Evolutionary conservation across 495 filamentous ascomycete species (phyloP).

Genomic region (Penicillium arizonense): DNA sequence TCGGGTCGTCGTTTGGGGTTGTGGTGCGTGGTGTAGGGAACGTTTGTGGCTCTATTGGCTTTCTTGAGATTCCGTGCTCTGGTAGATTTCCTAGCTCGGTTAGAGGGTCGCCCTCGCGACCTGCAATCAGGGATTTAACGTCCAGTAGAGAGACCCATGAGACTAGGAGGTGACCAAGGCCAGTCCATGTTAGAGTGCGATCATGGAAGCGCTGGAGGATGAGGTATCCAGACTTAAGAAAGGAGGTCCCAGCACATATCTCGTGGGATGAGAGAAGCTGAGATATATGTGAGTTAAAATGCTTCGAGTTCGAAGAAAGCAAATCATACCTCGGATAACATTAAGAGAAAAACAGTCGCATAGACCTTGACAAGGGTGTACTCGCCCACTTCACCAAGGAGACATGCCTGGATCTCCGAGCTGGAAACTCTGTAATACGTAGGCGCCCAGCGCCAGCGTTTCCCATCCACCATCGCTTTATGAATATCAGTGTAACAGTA

Average conservation of each 20-base stretch:
- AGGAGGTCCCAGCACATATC: constrained; percentile 31
- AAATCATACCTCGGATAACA: constrained; percentile 38
- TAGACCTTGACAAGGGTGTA: constrained; percentile 27
- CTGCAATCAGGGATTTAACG: constrained; percentile 41
- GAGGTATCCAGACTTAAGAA: constrained; percentile 35
- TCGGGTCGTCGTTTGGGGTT: neutral
- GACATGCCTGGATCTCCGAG: constrained; percentile 32
- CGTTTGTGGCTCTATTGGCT: neutral
- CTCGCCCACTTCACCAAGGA: constrained; percentile 30
- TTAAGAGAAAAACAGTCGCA: constrained; percentile 34
- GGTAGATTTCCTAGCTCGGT: constrained; percentile 29
- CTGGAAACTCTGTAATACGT: constrained; percentile 34
- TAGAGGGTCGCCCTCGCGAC: constrained; percentile 40
- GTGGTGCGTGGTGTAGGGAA: neutral
- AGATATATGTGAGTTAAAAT: neutral
- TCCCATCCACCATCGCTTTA: constrained; percentile 29
- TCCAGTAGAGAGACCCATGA: constrained; percentile 41
- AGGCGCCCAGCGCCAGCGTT: constrained; percentile 30
- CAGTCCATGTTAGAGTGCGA: constrained; percentile 31
- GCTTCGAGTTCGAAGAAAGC: neutral
- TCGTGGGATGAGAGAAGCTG: constrained; percentile 32
- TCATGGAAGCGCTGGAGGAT: constrained; percentile 33
- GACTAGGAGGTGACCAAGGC: constrained; percentile 27
- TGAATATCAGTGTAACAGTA: constrained; percentile 40
- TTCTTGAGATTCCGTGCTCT: constrained; percentile 1